Evolutionary conservation across 371 early-diverging fungal species (phyloP), one percentile per base, ranked within the genome.

Genomic region (Mortierella sp.): DNA sequence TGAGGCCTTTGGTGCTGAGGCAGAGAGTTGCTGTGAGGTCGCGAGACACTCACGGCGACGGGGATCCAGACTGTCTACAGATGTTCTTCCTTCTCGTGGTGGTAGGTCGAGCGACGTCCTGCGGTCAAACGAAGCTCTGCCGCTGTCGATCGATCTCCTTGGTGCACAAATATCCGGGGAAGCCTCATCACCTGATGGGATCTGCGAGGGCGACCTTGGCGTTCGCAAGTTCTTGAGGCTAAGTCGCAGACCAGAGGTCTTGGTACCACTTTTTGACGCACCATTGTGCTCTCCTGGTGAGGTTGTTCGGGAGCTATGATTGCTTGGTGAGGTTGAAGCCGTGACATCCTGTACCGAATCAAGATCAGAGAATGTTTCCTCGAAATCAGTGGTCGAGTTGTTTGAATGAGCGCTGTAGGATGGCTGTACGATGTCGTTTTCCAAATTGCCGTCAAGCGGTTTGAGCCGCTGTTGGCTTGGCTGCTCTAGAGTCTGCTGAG

Each of bases 371-470:
- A 60, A 64, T 34, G 70, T 56, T 24, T 75, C 76, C 11, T 75
- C 76, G 24, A 49, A 64, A 61, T 75, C 69, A 19, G 70, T 69
- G 14, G 64, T 56, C 14, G 73, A 73, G 37, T 51, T 65, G 56
- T 61, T 72, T 11, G 72, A 72, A 46, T 55, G 30, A 28, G 68
- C 75, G 32, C 75, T 67, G 26, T 66, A 61, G 28, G 73, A 72
- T 12, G 63, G 48, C 1, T 51, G 59, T 51, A 68, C 37, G 53
- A 41, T 27, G 58, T 21, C 41, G 6, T 51, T 21, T 14, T 32
- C 34, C 14, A 6, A 55, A 26, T 47, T 19, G 19, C 39, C 23
- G 4, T 55, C 41, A 28, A 34, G 37, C 1, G 52, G 57, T 14
- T 32, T 24, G 42, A 7, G 55, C 34, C 37, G 58, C n/a, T 43